A percentile compares a stretch with the other conserved stretches of the same genome.
Evolutionary conservation across 2,329 filamentous ascomycete genomes (phyloP).

Genomic region (Bipolaris cookei): DNA sequence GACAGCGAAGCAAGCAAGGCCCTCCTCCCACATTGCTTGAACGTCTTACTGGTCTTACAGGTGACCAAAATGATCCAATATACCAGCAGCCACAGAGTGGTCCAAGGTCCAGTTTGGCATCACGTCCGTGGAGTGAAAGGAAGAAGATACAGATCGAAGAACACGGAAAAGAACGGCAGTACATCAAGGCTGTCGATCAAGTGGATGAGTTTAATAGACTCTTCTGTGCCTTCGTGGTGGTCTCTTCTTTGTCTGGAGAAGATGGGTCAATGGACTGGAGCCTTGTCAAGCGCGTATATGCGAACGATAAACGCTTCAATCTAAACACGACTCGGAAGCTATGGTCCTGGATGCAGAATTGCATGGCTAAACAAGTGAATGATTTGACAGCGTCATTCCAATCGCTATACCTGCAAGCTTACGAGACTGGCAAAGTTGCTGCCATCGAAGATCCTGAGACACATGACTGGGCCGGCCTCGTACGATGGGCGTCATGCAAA

Average conservation of each 20-base stretch:
- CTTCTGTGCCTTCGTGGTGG: constrained; percentile 39
- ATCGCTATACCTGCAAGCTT: constrained; percentile 68
- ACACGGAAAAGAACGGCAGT: constrained; percentile 24
- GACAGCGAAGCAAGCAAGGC: constrained; percentile 14
- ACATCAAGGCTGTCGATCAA: constrained; percentile 25
- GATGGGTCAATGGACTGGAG: constrained; percentile 51
- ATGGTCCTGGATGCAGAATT: constrained; percentile 47
- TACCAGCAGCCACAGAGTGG: constrained; percentile 27
- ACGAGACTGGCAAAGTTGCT: constrained; percentile 66
- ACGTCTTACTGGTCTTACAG: constrained; percentile 45
- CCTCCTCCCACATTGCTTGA: constrained; percentile 39
- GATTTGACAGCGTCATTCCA: constrained; percentile 69
- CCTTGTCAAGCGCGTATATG: constrained; percentile 51
- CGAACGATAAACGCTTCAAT: constrained; percentile 45
- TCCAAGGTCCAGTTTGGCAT: background rate
- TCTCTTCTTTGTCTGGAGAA: constrained; percentile 45
- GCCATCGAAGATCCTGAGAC: constrained; percentile 65
- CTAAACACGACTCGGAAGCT: constrained; percentile 43
- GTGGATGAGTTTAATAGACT: constrained; percentile 41
- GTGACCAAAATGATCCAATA: constrained; percentile 38
- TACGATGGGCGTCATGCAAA: constrained; percentile 69
- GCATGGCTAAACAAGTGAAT: constrained; percentile 56
- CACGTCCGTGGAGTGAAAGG: constrained; percentile 22
- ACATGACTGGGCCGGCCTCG: constrained; percentile 72
- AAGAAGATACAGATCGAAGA: constrained; percentile 20